Evolutionary conservation across 2,329 filamentous ascomycete genomes (phyloP), one percentile per base, ranked within the genome.

Genomic region (Paecilomyces sp.): DNA sequence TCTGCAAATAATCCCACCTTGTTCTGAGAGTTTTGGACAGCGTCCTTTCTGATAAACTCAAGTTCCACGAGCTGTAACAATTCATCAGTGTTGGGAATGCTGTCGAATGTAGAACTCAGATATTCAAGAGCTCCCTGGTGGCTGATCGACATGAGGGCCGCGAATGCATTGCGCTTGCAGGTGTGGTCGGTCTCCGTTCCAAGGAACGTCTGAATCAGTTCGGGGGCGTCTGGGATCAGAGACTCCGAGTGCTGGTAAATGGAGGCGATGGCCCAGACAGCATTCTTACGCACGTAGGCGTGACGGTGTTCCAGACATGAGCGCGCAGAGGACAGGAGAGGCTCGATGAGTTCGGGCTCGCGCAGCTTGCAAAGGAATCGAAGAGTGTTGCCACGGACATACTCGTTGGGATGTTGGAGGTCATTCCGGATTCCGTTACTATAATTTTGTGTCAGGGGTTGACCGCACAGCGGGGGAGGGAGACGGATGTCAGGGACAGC

Each of bases 391-490:
- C 94, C 94, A 66, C 94, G 88, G 66, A 99, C 92, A 78, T 96
- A 99, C 82, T 99, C 94, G 81, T 99, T 97, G 60, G 94, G 88
- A 70, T 97, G 93, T 75, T 97, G 93, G 62, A 99, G 83, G 73
- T 99, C 94, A 76, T 97, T 96, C 71, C 93, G 88, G 71, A 99
- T 97, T 66, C 94, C 94, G 77, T 99, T 99, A 78, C 93, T 97
- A 69, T 58, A 12, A 33, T 31, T 28, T 4, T 36, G 5, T 15
- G 30, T 63, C 30, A 63, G 56, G 36, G 9, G 18, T 12, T 24
- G 15, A 18, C 41, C 41, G n/a, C n/a, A 18, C 41, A 15, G 31
- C 5, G 31, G 31, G 41, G 41, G 41, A 22, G n/a, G n/a, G 36
- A 47, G 41, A 47, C 18, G n/a, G 8, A 33, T 33, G 31, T 33